phyloP scores from a whole-genome alignment of 2,329 filamentous ascomycete genomes.

The Xylaria sp. region DNA sequence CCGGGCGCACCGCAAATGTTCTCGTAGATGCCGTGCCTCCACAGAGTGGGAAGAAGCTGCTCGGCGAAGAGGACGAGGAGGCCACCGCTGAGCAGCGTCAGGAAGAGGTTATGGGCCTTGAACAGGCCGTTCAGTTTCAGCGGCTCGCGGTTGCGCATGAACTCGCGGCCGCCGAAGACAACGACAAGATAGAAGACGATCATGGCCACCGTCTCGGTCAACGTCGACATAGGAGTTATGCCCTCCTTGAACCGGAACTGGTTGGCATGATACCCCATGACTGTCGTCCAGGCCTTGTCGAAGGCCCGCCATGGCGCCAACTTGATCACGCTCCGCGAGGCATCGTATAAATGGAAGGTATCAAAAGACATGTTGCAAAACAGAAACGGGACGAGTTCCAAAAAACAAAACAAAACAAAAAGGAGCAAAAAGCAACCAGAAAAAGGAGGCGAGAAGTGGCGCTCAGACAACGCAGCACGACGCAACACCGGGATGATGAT shows the following conservation, averaged over 20 bases:
- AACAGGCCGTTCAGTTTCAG: constrained; percentile 87
- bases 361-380: constrained; percentile 27
- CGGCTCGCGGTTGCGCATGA: constrained; percentile 85
- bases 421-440: too few species aligned
- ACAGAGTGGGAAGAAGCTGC: constrained; percentile 84
- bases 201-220: constrained; percentile 76
- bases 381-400: background rate
- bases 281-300: constrained; percentile 75
- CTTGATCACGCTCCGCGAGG: constrained; percentile 55
- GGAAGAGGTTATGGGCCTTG: constrained; percentile 92
- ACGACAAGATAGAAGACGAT: constrained; percentile 86
- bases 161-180: constrained; percentile 86
- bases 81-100: constrained; percentile 79
- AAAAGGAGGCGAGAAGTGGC: background rate
- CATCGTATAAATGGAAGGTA: constrained; percentile 7
- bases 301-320: constrained; percentile 91
- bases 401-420: too few species aligned
- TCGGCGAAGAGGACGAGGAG: constrained; percentile 85
- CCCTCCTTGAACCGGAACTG: constrained; percentile 82
- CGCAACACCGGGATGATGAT: too few species aligned
- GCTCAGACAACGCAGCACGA: background rate
- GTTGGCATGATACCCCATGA: constrained; percentile 78
- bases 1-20: constrained; percentile 79
- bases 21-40: constrained; percentile 78
- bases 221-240: constrained; percentile 83